Conservation (phyloP, 106 monocot genomes). For the Phalaenopsis aphrodite region DNA sequence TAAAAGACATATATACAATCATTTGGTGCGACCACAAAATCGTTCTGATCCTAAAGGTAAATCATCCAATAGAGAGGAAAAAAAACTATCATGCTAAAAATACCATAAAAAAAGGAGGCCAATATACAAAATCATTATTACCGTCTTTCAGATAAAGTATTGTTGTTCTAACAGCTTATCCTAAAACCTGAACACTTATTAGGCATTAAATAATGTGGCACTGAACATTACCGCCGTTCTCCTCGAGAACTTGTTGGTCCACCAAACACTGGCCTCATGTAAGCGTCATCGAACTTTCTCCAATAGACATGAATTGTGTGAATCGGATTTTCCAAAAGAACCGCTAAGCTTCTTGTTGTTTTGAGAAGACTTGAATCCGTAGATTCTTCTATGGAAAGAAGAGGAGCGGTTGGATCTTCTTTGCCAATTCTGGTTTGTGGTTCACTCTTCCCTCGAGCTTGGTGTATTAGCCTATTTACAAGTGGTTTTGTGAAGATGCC, state of each 20-base stretch:
- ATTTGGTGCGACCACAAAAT: no score
- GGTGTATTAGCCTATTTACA: conserved; percentile 30
- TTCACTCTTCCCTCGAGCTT: conserved; percentile 1
- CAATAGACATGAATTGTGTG: conserved; percentile 67
- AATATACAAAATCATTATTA: no score
- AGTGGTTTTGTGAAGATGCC: conserved; percentile 68
- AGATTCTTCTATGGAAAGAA: conserved; percentile 19
- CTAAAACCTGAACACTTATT: no score
- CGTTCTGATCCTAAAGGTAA: no score
- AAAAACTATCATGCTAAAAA: no score
- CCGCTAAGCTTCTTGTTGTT: conserved; percentile 33
- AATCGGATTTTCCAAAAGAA: conserved; percentile 54
- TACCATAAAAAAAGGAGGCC: no score
- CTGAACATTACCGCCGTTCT: not conserved
- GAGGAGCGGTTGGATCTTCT: conserved; percentile 34
- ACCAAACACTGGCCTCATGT: conserved; percentile 78
- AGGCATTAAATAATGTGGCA: no score
- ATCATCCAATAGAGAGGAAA: no score
- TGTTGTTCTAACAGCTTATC: no score
- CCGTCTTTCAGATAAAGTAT: no score
- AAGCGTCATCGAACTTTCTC: conserved; percentile 75
- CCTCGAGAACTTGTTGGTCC: conserved; percentile 18
- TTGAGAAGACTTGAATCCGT: conserved; percentile 19
- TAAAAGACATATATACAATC: no score
- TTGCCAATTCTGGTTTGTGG: not conserved